Evolutionary conservation across 345 rosid genomes (phyloP), one percentile per base, ranked within the genome.

Genomic region (Pistacia atlantica): DNA sequence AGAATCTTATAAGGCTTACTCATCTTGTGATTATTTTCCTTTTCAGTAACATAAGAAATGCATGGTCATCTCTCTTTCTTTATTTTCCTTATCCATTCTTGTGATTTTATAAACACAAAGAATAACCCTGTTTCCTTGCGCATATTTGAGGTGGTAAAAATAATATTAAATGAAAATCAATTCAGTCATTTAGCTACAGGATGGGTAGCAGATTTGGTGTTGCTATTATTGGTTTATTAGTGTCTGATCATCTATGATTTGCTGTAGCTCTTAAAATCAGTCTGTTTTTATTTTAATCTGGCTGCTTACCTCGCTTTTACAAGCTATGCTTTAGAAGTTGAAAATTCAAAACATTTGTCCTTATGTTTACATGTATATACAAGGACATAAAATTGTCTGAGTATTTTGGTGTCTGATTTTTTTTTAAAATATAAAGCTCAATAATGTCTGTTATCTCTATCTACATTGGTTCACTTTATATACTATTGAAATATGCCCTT

Each of bases 181-280:
- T 25, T 72, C 37, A 58, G 8, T 22, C 8, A 55, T 17, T 56
- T 71, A 33, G 75, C 16, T 45, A 16, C 7, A 42, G 66, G 65
- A 59, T 38, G 25, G 8, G 16, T 14, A 11, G 0, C 37, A 51
- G 20, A 8, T 74, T 62, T n/a, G 11, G 22, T 60, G 59, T 61
- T 62, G 17, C 46, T 2, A 4, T 25, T 22, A 22, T 14, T 57
- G 22, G 14, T 20, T 42, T 71, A 7, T 51, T 31, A 57, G 54
- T 57, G 20, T 57, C n/a, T 69, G 59, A 69, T 56, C 65, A 71
- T 57, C 51, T 71, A 20, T 71, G 37, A 38, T 37, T 31, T 48
- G 11, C 0, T 13, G 17, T 45, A 1, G 31, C 37, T 49, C n/a
- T 5, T 38, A 33, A 22, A 17, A 58, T 35, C n/a, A 13, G 45